Base-by-base conservation (phyloP, 2,329 filamentous ascomycete species). In the Chaetomiaceae sp. region DNA sequence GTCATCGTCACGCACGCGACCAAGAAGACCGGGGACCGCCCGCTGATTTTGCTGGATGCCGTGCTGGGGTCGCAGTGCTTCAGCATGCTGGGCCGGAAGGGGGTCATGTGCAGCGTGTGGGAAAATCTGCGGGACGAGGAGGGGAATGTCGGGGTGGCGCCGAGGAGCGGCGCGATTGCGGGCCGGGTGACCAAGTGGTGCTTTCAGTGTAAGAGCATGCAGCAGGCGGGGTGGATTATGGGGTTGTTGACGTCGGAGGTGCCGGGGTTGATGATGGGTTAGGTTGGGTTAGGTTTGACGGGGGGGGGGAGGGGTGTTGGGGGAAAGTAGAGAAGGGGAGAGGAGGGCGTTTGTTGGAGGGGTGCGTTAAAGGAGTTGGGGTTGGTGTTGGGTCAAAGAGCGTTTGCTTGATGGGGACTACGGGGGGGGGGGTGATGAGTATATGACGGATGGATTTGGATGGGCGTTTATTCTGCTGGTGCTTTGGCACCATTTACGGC, bases 91-190 rank as follows among this genome's bases (percentile, higher is more conserved):
- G 91, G 89, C 5, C 82, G 87, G 60, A 87, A 88, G 30, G 91
- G 91, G 42, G 92, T 96, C 63, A 89, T 94, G 1, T 84, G 95
- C 51, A 91, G 87, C 59, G 86, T 96, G 32, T 94, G 90, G 83
- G 87, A 94, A 67, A 84, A 89, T 59, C 73, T 86, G 61, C 83
- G 83, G 44, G 80, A 85, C 58, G 80, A 80, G 57, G 75, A 81
- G 21, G 80, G 81, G 21, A 74, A 77, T 36, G 73, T 76, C 10
- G 79, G 79, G 23, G 68, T 73, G 16, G 79, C 71, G 37, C 78
- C 79, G 2, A 72, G 74, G 46, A 76, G 71, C 20, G 79, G 79
- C 6, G 73, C 72, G 21, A 72, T 78, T 5, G 73, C 73, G 8
- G 80, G 80, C 20, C 77, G 73, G 55, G 78, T 84, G 51, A 80